Conservation (phyloP, 306 rosid genomes). For the Cucurbita ficifolia region DNA sequence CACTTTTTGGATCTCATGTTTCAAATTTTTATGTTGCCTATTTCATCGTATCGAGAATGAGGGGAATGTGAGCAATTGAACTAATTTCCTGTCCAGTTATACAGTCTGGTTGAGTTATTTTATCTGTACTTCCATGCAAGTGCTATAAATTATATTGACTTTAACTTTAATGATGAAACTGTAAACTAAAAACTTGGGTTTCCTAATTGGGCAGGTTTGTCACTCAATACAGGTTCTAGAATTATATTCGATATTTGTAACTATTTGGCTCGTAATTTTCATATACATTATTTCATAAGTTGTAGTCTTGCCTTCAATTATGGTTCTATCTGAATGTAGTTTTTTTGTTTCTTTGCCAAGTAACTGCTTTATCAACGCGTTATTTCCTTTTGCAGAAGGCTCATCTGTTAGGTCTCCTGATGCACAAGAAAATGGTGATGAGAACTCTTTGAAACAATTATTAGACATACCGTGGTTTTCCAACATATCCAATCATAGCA, state of each 20-base stretch:
- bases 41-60: not conserved
- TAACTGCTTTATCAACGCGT: not conserved
- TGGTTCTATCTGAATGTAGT: not conserved
- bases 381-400: constrained; percentile 25
- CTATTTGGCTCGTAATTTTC: not conserved
- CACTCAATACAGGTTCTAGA: not conserved
- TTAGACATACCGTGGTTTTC: constrained; percentile 30
- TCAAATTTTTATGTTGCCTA: not conserved
- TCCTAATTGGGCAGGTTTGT: not conserved
- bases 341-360: not conserved
- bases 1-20: not conserved
- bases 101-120: not conserved
- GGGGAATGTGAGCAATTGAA: not conserved
- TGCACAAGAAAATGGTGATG: constrained; percentile 15
- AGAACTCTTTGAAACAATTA: constrained; percentile 12
- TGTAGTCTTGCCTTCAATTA: not conserved
- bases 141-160: not conserved
- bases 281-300: not conserved
- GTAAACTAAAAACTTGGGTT: not conserved
- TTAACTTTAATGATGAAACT: not conserved
- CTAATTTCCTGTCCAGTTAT: not conserved
- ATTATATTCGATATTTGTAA: not conserved
- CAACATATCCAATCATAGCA: constrained; percentile 3
- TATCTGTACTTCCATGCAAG: not conserved
- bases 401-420: constrained; percentile 11